Percentiles rank a stretch among this genome's conserved stretches.
Evolutionary conservation across 1,284 basidiomycete species (phyloP).

Genomic region (Ustilago hordei): DNA sequence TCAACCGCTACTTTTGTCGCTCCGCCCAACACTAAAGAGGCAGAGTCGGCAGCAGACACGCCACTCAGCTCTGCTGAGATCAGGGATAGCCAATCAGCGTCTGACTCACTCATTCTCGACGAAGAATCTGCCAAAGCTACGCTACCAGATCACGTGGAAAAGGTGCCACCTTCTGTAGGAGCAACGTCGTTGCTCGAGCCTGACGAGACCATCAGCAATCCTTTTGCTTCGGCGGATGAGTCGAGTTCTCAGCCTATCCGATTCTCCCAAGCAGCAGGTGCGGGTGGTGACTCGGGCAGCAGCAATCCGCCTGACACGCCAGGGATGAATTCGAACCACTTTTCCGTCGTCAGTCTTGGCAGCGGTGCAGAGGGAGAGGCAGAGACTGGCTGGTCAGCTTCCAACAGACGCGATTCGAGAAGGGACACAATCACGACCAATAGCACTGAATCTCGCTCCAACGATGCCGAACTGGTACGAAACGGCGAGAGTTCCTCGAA

Average conservation of each 20-base stretch:
- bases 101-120: conserved; percentile 44
- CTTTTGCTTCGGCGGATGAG: conserved; percentile 48
- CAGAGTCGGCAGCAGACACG: conserved; percentile 1
- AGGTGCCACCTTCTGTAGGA: conserved; percentile 58
- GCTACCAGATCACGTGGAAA: conserved; percentile 29
- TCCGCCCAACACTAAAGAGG: neutral
- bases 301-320: conserved; percentile 30
- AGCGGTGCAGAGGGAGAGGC: conserved; percentile 8
- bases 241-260: conserved; percentile 18
- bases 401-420: conserved; percentile 24
- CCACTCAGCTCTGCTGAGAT: conserved; percentile 49
- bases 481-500: conserved; percentile 28
- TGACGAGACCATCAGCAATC: conserved; percentile 61
- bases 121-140: conserved; percentile 42
- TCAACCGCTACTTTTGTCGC: conserved; percentile 33
- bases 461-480: conserved; percentile 13
- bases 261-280: conserved; percentile 14
- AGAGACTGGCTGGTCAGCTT: conserved; percentile 11
- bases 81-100: conserved; percentile 29
- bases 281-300: conserved; percentile 7
- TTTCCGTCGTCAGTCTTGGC: conserved; percentile 54
- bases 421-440: conserved; percentile 43
- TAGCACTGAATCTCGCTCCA: conserved; percentile 13
- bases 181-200: conserved; percentile 63
- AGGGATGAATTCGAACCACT: conserved; percentile 46